These are phyloP conservation scores for Cladophialophora exuberans DNA, from an alignment of 2,329 filamentous ascomycete genomes.

Conservation along the genomic window DNA sequence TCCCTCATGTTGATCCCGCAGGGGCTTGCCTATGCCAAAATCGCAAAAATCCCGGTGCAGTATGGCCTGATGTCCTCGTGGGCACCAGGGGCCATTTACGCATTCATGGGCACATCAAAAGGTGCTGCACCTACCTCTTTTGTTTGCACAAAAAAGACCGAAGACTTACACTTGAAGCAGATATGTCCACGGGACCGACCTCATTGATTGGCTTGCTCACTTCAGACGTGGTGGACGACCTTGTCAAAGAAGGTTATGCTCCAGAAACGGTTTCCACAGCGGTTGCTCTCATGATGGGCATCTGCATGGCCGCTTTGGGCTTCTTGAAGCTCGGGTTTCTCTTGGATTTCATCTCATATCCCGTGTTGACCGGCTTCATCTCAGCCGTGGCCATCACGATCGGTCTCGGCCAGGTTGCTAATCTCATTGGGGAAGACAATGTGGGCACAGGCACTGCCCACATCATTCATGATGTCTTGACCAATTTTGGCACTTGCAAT, in stretches of 20 bases:
- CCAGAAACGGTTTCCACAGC: slow-evolving; percentile 63
- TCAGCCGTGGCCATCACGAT: slow-evolving; percentile 69
- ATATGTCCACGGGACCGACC: slow-evolving; percentile 66
- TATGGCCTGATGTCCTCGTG: slow-evolving; percentile 64
- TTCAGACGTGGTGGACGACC: slow-evolving; percentile 60
- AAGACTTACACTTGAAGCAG: slow-evolving; percentile 34
- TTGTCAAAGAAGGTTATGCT: slow-evolving; percentile 55
- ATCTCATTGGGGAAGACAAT: slow-evolving; percentile 59
- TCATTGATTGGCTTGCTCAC: slow-evolving; percentile 67
- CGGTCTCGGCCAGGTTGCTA: slow-evolving; percentile 65
- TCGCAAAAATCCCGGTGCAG: slow-evolving; percentile 64
- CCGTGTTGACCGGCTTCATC: slow-evolving; percentile 67
- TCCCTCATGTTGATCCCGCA: slow-evolving; percentile 66
- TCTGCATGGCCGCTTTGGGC: slow-evolving; percentile 63
- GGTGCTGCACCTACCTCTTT: slow-evolving; percentile 42
- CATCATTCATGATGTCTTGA: slow-evolving; percentile 63
- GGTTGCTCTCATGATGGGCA: slow-evolving; percentile 65
- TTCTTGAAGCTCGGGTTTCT: slow-evolving; percentile 67
- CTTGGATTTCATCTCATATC: slow-evolving; percentile 67
- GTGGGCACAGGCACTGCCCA: slow-evolving; percentile 57
- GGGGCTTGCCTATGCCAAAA: slow-evolving; percentile 64
- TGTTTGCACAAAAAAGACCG: not conserved
- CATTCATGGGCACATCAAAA: slow-evolving; percentile 66
- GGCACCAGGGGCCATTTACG: slow-evolving; percentile 61
- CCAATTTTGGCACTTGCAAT: slow-evolving; percentile 59